These are phyloP conservation scores for Rhododendron molle DNA, from an alignment of 148 eudicot genomes.

Conservation along the genomic window DNA sequence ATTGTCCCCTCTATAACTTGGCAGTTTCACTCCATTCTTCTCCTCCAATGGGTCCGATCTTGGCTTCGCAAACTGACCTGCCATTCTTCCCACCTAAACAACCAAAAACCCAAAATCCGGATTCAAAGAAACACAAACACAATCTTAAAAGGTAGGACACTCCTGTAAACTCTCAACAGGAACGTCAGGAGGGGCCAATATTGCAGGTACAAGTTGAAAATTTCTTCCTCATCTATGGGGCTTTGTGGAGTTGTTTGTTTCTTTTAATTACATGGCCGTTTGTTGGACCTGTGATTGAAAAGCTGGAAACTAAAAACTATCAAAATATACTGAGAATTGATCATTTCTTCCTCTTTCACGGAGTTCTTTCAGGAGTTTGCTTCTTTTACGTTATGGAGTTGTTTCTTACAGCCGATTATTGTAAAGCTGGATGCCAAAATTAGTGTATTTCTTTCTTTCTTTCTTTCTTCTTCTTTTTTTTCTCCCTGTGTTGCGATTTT, in stretches of 20 bases:
- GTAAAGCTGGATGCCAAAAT: background rate
- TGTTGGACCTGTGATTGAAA: background rate
- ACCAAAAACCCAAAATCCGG: background rate
- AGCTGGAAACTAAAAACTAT: background rate
- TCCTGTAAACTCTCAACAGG: background rate
- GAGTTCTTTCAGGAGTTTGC: background rate
- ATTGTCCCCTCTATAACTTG: conserved; percentile 56
- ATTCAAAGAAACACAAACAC: background rate
- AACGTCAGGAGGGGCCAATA: background rate
- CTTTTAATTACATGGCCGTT: background rate
- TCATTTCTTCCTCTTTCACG: background rate
- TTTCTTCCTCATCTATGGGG: background rate
- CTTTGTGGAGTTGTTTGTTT: background rate
- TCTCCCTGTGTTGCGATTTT: background rate
- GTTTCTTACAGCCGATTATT: background rate
- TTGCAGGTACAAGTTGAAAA: background rate
- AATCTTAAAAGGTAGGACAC: background rate
- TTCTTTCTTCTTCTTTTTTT: too few species aligned
- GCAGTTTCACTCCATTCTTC: conserved; percentile 45
- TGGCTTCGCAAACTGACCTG: conserved; percentile 83
- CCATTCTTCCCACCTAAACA: conserved; percentile 87
- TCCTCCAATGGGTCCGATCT: conserved; percentile 48
- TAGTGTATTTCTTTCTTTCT: too few species aligned
- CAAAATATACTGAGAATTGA: background rate
- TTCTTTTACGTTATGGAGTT: background rate